A percentile compares a stretch with the other conserved stretches of the same genome.
Conservation (phyloP, 1,284 basidiomycete genomes). For the Trichosporon faecale region DNA sequence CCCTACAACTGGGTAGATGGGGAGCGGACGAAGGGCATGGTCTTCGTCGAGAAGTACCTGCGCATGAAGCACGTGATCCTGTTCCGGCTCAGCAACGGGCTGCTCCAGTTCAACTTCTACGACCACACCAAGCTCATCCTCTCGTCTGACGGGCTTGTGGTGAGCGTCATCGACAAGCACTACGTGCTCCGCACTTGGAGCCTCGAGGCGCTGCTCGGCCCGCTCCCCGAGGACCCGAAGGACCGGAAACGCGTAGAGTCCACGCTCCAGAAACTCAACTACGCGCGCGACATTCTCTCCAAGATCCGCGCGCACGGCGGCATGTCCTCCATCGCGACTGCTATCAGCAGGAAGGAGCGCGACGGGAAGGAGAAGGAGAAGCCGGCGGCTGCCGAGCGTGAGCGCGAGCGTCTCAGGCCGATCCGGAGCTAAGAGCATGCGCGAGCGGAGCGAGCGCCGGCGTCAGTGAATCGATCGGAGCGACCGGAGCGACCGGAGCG, state of each 20-base stretch:
- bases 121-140: conserved; percentile 95
- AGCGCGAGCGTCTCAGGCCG: background rate
- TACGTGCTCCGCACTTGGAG: conserved; percentile 73
- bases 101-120: conserved; percentile 94
- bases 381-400: background rate
- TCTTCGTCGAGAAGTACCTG: conserved; percentile 92
- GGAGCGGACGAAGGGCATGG: conserved; percentile 72
- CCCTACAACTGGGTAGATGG: conserved; percentile 70
- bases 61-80: conserved; percentile 95
- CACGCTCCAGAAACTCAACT: conserved; percentile 45
- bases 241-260: conserved; percentile 41
- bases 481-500: background rate
- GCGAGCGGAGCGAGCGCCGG: background rate
- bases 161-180: conserved; percentile 87
- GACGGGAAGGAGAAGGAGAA: background rate
- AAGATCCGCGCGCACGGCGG: conserved; percentile 33
- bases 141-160: conserved; percentile 69
- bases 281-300: conserved; percentile 42
- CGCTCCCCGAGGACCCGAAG: conserved; percentile 53
- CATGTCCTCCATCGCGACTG: conserved; percentile 14
- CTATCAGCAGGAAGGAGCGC: conserved; percentile 16
- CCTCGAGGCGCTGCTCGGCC: conserved; percentile 61
- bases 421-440: background rate
- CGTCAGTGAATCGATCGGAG: too few species aligned
- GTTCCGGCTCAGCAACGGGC: conserved; percentile 91